A percentile compares a stretch with the other conserved stretches of the same genome.
phyloP scores from a whole-genome alignment of 2,329 filamentous ascomycete genomes.

The Grosmannia clavigera region DNA sequence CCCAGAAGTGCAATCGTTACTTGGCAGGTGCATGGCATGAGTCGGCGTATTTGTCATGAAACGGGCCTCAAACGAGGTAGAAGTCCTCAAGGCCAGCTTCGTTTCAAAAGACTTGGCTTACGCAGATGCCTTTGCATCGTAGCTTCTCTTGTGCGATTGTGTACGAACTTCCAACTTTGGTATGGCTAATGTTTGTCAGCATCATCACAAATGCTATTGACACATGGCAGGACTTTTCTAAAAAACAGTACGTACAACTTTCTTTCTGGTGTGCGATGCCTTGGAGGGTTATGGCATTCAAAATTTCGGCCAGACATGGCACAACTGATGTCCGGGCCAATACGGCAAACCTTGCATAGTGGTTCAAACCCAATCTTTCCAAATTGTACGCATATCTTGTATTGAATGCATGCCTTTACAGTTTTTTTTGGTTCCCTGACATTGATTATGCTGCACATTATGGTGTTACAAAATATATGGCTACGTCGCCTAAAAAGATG shows the following conservation, averaged over 20 bases:
- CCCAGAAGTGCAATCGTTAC: constrained; percentile 43
- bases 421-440: not conserved
- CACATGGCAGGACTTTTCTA: constrained; percentile 23
- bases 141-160: not conserved
- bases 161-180: not conserved
- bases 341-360: constrained; percentile 41
- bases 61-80: not conserved
- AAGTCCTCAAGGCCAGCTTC: not conserved
- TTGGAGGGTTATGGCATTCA: constrained; percentile 18
- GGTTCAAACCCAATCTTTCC: constrained; percentile 35
- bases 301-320: constrained; percentile 16
- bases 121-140: constrained; percentile 2
- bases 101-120: not conserved
- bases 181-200: not conserved
- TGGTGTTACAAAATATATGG: constrained; percentile 29
- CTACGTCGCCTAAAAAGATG: constrained; percentile 30
- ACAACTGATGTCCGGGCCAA: constrained; percentile 35
- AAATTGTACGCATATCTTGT: constrained; percentile 26
- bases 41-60: constrained; percentile 35
- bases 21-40: constrained; percentile 34
- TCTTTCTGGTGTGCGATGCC: constrained; percentile 25
- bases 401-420: not conserved
- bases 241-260: constrained; percentile 21
- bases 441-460: not conserved
- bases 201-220: constrained; percentile 16